phyloP scores from a whole-genome alignment of 2,329 filamentous ascomycete species.

The Coniochaeta prunicola region DNA sequence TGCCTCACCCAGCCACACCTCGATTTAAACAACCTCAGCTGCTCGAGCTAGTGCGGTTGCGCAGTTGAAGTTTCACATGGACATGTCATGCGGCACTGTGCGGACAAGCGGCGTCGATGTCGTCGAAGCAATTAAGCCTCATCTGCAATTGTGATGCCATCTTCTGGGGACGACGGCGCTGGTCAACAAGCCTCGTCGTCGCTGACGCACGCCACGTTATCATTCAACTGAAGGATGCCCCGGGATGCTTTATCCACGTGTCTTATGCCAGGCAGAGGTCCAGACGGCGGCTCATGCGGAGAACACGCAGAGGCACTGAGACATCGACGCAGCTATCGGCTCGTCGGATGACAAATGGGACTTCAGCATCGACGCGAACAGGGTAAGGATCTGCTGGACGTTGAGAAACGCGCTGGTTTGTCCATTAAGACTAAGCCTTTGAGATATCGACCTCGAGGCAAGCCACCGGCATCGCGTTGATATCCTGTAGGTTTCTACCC shows the following conservation, averaged over 20 bases:
- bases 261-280: neutral
- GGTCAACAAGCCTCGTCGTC: neutral
- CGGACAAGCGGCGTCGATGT: neutral
- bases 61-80: neutral
- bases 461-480: neutral
- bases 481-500: neutral
- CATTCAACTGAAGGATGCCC: neutral
- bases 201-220: neutral
- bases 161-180: neutral
- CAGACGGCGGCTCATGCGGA: neutral
- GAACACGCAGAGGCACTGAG: neutral
- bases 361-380: neutral
- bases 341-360: neutral
- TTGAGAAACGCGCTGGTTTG: neutral
- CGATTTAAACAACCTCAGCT: neutral
- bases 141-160: neutral
- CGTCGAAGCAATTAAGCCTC: neutral
- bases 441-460: neutral
- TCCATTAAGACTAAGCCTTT: neutral
- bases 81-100: neutral
- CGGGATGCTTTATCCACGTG: neutral
- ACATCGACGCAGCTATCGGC: neutral
- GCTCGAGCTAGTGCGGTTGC: neutral
- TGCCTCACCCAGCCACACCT: neutral
- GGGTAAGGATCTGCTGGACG: neutral